Evolutionary conservation across 176 grass and related monocot genomes (phyloP).

Genomic region (Elaeis guineensis): DNA sequence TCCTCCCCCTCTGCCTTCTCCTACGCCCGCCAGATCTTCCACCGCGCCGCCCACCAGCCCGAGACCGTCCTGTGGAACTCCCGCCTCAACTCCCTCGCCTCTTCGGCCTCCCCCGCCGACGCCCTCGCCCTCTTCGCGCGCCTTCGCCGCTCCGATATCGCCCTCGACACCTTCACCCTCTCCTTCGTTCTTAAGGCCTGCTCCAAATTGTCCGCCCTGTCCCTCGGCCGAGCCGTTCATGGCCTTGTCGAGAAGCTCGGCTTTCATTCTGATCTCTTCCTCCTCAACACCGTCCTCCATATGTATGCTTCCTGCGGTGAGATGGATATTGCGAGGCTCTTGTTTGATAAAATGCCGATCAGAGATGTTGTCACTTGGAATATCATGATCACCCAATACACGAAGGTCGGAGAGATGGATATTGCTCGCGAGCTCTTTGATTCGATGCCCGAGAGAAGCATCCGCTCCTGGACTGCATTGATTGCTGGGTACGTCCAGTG

Average conservation of each 20-base stretch:
- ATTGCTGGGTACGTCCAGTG: conserved; percentile 27
- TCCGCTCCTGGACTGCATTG: conserved; percentile 28
- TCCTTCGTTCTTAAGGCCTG: conserved; percentile 26
- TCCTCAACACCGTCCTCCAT: conserved; percentile 31
- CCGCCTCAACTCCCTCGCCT: conserved; percentile 14
- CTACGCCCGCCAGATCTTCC: conserved; percentile 15
- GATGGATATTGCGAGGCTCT: conserved; percentile 4
- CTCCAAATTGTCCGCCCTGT: background rate
- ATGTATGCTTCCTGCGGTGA: conserved; percentile 21
- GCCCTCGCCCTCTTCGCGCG: conserved; percentile 19
- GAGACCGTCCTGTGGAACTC: conserved; percentile 21
- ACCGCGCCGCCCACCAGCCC: background rate
- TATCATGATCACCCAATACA: conserved; percentile 27
- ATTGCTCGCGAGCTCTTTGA: conserved; percentile 22
- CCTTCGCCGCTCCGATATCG: conserved; percentile 5
- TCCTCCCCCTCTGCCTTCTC: conserved; percentile 17
- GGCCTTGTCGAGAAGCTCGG: conserved; percentile 20
- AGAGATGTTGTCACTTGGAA: conserved; percentile 35
- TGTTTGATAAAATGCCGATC: conserved; percentile 25
- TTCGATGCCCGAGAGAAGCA: conserved; percentile 25
- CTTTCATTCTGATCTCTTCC: conserved; percentile 9
- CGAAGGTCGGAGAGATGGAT: conserved; percentile 13
- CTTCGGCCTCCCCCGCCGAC: conserved; percentile 4
- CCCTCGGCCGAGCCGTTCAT: conserved; percentile 14
- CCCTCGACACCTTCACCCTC: conserved; percentile 11